phyloP scores from a whole-genome alignment of 2,329 filamentous ascomycete genomes.

The Aspergillus sp. region DNA sequence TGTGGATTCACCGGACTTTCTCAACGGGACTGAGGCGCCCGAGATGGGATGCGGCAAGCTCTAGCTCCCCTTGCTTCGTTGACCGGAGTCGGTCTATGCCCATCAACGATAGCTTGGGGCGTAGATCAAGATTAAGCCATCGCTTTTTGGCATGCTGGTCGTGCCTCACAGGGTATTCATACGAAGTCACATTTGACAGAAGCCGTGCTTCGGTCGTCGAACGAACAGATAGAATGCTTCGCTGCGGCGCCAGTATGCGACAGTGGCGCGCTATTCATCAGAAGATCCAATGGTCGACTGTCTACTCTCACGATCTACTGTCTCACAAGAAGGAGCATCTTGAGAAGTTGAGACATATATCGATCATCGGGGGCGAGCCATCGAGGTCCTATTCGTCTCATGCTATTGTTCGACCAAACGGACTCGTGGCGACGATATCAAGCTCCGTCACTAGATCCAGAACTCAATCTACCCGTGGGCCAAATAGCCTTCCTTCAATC shows the following conservation, averaged over 20 bases:
- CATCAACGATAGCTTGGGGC: not conserved
- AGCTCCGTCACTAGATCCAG: too few species aligned
- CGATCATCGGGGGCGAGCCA: not conserved
- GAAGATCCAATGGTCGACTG: not conserved
- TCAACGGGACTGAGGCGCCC: not conserved
- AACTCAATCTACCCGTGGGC: too few species aligned
- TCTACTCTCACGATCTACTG: not conserved
- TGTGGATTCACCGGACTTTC: not conserved
- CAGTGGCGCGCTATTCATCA: not conserved
- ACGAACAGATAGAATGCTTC: too few species aligned
- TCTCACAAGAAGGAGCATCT: not conserved
- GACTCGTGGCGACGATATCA: not conserved
- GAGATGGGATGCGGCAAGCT: not conserved
- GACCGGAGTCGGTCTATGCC: too few species aligned
- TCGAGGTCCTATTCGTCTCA: not conserved
- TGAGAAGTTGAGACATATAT: not conserved
- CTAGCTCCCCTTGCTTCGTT: not conserved
- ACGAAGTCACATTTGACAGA: not conserved
- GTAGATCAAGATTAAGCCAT: not conserved
- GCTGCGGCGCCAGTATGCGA: not conserved
- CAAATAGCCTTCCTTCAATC: not conserved
- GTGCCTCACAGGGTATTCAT: not conserved
- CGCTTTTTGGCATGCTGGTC: not conserved
- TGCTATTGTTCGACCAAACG: too few species aligned
- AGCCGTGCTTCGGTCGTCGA: not conserved